Evolutionary conservation across 1,139 yeast genomes (phyloP), one percentile per base, ranked within the genome.

Genomic region (Candida dubliniensis): DNA sequence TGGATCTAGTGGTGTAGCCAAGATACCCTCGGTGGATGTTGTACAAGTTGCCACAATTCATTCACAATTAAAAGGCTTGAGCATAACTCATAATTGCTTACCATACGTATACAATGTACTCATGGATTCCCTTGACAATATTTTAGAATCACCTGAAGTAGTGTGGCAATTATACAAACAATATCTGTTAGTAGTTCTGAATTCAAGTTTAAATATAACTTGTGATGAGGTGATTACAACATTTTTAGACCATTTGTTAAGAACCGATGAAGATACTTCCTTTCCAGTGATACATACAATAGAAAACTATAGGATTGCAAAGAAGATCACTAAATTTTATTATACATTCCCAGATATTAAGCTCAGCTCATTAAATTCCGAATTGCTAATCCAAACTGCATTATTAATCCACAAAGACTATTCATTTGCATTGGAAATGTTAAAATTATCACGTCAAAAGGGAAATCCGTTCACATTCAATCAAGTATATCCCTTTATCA

Each of bases 401-500:
- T 55, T 74, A 34, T 38, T 56, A 11, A 49, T 57, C 8, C 73
- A 69, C 45, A 56, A 64, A 15, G 77, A 74, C 46, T 58, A 62
- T 40, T 44, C 52, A 12, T 69, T 68, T 57, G 77, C 77, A 6
- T 57, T 67, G 4, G 45, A 54, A 38, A 57, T 68, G 33, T 53
- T 71, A 12, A 57, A 61, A 43, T 49, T 50, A 13, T 61, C 69
- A 2, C 53, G 69, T 13, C 47, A 57, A 5, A 48, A 48, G 18
- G 58, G 60, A 2, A 47, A 69, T 13, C 74, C 75, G 8, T 61
- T 69, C 34, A 62, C 77, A 0, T 71, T 72, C 52, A 64, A 67
- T 46, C 78, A 72, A 49, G 52, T 72, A 2, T 70, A 60, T 42
- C 77, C 78, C 0, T 69, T 74, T 41, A 66, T 74, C 8, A 58